These are phyloP conservation scores for Cadophora sp. DNA, from an alignment of 2,329 filamentous ascomycete species.

Conservation along the genomic window DNA sequence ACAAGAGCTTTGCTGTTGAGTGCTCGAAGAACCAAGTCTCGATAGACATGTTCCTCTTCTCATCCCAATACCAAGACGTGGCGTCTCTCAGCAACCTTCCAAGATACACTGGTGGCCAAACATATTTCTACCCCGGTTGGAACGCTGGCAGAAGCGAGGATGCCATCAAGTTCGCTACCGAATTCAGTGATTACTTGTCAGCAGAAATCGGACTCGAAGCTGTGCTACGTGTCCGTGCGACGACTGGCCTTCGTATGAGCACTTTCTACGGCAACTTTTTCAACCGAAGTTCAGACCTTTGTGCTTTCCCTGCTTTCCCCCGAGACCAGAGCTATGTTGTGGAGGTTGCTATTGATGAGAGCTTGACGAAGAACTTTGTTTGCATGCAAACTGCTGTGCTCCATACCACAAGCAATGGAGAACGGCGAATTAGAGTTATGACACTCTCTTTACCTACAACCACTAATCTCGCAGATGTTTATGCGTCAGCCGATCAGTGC, in stretches of 20 bases:
- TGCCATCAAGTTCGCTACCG: conserved; percentile 95
- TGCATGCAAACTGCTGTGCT: conserved; percentile 94
- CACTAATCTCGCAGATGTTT: conserved; percentile 86
- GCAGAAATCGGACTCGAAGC: conserved; percentile 96
- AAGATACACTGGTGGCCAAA: conserved; percentile 95
- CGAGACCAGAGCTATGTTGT: conserved; percentile 98
- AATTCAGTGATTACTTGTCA: conserved; percentile 97
- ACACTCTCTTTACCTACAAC: conserved; percentile 94
- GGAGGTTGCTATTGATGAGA: conserved; percentile 97
- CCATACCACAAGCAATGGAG: conserved; percentile 97
- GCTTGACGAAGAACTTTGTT: conserved; percentile 86
- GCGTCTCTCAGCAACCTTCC: conserved; percentile 95
- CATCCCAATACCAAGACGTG: conserved; percentile 95
- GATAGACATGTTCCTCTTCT: conserved; percentile 98
- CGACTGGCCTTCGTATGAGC: conserved; percentile 93
- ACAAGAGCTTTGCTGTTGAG: conserved; percentile 98
- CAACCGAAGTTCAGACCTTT: conserved; percentile 96
- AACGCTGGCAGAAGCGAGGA: conserved; percentile 93
- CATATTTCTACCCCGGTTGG: conserved; percentile 97
- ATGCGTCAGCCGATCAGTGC: conserved; percentile 92
- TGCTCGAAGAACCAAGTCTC: conserved; percentile 99
- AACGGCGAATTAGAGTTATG: conserved; percentile 92
- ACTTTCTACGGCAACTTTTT: conserved; percentile 99
- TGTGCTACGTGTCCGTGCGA: conserved; percentile 92
- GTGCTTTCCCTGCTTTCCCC: conserved; percentile 97